These are phyloP conservation scores for Scedosporium dehoogii DNA, from an alignment of 2,329 filamentous ascomycete genomes.

Conservation along the genomic window DNA sequence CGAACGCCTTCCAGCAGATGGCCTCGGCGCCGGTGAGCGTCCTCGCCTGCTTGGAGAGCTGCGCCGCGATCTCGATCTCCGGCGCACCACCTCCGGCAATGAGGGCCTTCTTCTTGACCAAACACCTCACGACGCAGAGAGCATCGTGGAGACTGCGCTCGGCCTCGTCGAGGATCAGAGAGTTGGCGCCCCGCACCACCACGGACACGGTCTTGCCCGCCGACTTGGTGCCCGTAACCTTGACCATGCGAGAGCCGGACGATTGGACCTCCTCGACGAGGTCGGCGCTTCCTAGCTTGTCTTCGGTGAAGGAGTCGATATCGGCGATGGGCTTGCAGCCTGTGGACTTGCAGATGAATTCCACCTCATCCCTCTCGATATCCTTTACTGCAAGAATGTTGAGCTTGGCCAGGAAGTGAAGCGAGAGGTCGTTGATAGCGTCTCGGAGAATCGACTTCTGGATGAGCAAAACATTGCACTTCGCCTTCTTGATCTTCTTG, in stretches of 20 bases:
- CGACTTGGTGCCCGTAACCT: constrained; percentile 83
- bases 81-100: constrained; percentile 94
- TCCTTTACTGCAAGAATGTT: constrained; percentile 96
- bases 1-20: constrained; percentile 99
- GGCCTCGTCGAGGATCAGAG: constrained; percentile 88
- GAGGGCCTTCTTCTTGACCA: constrained; percentile 99
- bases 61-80: constrained; percentile 90
- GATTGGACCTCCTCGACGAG: constrained; percentile 86
- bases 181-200: constrained; percentile 89
- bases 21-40: constrained; percentile 83
- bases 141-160: constrained; percentile 95
- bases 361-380: constrained; percentile 95
- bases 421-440: constrained; percentile 91
- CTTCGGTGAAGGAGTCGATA: constrained; percentile 96
- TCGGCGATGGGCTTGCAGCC: constrained; percentile 99
- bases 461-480: constrained; percentile 96
- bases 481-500: constrained; percentile 99
- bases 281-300: constrained; percentile 91
- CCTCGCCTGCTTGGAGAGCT: constrained; percentile 72
- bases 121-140: constrained; percentile 90
- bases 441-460: constrained; percentile 98
- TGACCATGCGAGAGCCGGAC: constrained; percentile 84
- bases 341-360: constrained; percentile 98
- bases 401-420: constrained; percentile 95
- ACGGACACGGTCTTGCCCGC: constrained; percentile 86